Evolutionary conservation across 129 eudicot genomes (phyloP).

Genomic region (Tagetes erecta): DNA sequence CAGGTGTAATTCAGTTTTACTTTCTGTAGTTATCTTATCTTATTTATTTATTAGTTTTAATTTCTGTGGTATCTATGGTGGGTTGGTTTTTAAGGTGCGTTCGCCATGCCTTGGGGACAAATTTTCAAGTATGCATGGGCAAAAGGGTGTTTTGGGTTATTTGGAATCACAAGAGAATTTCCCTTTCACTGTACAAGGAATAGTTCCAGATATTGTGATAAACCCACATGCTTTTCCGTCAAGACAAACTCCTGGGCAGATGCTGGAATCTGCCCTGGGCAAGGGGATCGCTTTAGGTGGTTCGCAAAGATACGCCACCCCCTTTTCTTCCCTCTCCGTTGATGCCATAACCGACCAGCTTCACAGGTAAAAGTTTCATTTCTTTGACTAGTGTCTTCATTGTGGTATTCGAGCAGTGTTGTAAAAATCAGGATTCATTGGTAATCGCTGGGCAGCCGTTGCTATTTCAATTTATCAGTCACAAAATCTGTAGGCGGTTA

Average conservation of each 20-base stretch:
- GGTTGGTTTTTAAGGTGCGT: conserved; percentile 65
- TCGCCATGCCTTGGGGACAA: conserved; percentile 93
- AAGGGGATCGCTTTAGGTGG: conserved; percentile 93
- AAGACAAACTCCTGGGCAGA: conserved; percentile 86
- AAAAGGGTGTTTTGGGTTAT: conserved; percentile 85
- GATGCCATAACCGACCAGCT: conserved; percentile 81
- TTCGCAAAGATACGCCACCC: conserved; percentile 72
- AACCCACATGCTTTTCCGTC: conserved; percentile 92
- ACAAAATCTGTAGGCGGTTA: too few species aligned
- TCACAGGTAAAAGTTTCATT: conserved; percentile 58
- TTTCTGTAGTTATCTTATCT: neutral
- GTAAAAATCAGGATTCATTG: too few species aligned
- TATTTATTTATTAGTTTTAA: neutral
- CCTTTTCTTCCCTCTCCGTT: conserved; percentile 70
- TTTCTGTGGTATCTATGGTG: conserved; percentile 4
- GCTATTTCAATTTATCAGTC: too few species aligned
- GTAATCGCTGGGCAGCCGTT: too few species aligned
- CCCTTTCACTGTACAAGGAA: conserved; percentile 73
- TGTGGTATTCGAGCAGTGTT: neutral
- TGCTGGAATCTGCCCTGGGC: conserved; percentile 83
- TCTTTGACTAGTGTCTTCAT: neutral
- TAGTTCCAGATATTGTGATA: conserved; percentile 87
- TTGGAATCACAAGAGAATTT: conserved; percentile 77
- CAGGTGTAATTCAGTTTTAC: conserved; percentile 54
- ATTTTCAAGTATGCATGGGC: conserved; percentile 97